Conservation (phyloP, 805 yeast genomes). For the Vanderwaltozyma yarrowii region DNA sequence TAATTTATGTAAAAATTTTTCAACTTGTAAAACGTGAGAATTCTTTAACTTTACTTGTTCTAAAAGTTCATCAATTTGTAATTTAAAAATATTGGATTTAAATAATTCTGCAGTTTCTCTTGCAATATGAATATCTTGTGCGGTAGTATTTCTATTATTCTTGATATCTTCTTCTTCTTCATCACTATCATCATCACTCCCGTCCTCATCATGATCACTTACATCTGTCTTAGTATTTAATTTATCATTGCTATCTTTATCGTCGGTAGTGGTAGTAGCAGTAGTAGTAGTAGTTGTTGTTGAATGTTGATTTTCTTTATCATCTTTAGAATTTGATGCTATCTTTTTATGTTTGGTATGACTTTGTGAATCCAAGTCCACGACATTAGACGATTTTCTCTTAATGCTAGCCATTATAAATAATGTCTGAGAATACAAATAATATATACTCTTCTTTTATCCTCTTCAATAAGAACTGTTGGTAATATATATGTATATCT, state of each 20-base stretch:
- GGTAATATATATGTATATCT: too few species aligned
- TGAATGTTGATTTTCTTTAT: too few species aligned
- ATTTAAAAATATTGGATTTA: conserved; percentile 89
- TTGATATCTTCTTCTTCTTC: conserved; percentile 8
- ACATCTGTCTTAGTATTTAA: too few species aligned
- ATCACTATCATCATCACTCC: conserved; percentile 7
- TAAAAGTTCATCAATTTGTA: conserved; percentile 86
- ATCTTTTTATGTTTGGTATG: conserved; percentile 1
- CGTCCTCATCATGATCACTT: neutral
- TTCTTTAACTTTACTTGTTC: conserved; percentile 73
- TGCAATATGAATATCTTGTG: conserved; percentile 84
- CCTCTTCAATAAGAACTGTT: too few species aligned
- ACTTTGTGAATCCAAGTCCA: conserved; percentile 4
- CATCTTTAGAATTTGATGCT: too few species aligned
- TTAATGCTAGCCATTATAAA: conserved; percentile 9
- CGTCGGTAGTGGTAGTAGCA: too few species aligned
- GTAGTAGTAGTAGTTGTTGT: too few species aligned
- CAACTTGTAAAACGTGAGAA: conserved; percentile 51
- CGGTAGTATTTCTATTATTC: conserved; percentile 5
- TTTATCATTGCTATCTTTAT: too few species aligned
- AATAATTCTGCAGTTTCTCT: conserved; percentile 90
- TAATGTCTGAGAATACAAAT: too few species aligned
- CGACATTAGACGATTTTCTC: conserved; percentile 16
- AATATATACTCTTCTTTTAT: too few species aligned
- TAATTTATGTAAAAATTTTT: conserved; percentile 63